These are phyloP conservation scores for Persicaria maculosa DNA, from an alignment of 148 eudicot species.

Conservation along the genomic window DNA sequence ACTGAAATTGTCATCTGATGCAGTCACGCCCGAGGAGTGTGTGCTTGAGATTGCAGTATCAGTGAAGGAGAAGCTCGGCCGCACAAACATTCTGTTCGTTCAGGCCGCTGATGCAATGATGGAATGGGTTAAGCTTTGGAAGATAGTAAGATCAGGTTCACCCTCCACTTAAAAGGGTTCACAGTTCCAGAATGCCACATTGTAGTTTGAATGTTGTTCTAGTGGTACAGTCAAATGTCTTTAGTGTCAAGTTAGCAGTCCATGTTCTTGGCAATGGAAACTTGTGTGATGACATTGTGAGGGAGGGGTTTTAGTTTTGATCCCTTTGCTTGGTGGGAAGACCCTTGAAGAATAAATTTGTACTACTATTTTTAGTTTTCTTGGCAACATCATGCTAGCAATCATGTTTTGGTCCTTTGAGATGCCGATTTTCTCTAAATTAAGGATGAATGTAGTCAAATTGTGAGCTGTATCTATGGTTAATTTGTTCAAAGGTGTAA, in stretches of 20 bases:
- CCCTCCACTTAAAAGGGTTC: conserved; percentile 7
- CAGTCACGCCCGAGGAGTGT: conserved; percentile 68
- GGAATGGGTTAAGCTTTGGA: conserved; percentile 86
- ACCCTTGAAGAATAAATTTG: not conserved
- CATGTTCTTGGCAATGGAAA: not conserved
- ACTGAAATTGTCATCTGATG: conserved; percentile 41
- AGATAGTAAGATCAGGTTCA: conserved; percentile 26
- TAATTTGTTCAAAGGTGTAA: too few species aligned
- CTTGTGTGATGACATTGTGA: not conserved
- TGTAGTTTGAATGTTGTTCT: not conserved
- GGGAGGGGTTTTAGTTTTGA: not conserved
- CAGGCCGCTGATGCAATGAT: conserved; percentile 81
- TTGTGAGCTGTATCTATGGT: too few species aligned
- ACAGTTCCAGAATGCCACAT: not conserved
- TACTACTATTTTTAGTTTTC: not conserved
- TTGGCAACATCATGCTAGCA: not conserved
- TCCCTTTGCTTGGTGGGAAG: not conserved
- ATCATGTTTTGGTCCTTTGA: not conserved
- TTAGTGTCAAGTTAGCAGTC: not conserved
- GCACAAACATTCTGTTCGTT: conserved; percentile 37
- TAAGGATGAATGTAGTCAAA: too few species aligned
- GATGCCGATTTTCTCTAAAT: too few species aligned
- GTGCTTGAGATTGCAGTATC: conserved; percentile 65
- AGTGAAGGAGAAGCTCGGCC: conserved; percentile 55
- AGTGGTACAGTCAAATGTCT: too few species aligned